Base-by-base conservation (phyloP, 2,329 filamentous ascomycete genomes). In the Incumbomyces lentus region DNA sequence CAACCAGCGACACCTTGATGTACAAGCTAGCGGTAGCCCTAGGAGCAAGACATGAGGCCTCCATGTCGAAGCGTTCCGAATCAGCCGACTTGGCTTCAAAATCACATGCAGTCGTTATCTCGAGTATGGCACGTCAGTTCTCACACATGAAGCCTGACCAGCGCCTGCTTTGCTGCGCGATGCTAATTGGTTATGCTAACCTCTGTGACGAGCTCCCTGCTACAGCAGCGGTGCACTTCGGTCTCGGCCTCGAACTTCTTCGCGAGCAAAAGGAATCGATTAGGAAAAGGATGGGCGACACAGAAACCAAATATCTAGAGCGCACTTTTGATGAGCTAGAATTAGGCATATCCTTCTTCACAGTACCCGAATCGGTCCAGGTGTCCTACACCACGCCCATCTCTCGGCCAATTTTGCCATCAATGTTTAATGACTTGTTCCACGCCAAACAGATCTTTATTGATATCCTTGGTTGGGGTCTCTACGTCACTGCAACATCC, bases 151-250 rank as follows among this genome's bases (percentile, higher is more conserved):
- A 30, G 19, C 13, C 17, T 8, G 40, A 42, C 16, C 14, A 17
- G n/a, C 32, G 26, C 6, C 40, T 42, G 13, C 40, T 42, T 13
- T 5, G 26, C 40, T 42, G 40, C 17, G 22, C 14, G 4, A 32
- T 42, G 40, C 40, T 42, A 7, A 34, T 32, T 8, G 40, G 4
- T 3, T 42, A 42, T 33, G 40, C 40, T 10, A 42, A 42, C 19
- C 40, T 42, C 16, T 42, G 40, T 13, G 40, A 42, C 3, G 40
- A 42, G 40, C 6, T 42, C 18, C 40, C 40, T 7, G 40, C 40
- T 10, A 42, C 40, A 5, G 26, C 40, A 32, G 16, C 40, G 8
- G 30, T 42, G 29, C 40, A 42, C 17, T 17, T 42, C 29, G 32
- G 40, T 18, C 18, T 42, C 12, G 40, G 40, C 3, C 40, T 42